Percentiles rank a stretch among this genome's conserved stretches.
These are phyloP conservation scores for Dichomitus squalens DNA, from an alignment of 1,284 basidiomycete species.

Conservation along the genomic window DNA sequence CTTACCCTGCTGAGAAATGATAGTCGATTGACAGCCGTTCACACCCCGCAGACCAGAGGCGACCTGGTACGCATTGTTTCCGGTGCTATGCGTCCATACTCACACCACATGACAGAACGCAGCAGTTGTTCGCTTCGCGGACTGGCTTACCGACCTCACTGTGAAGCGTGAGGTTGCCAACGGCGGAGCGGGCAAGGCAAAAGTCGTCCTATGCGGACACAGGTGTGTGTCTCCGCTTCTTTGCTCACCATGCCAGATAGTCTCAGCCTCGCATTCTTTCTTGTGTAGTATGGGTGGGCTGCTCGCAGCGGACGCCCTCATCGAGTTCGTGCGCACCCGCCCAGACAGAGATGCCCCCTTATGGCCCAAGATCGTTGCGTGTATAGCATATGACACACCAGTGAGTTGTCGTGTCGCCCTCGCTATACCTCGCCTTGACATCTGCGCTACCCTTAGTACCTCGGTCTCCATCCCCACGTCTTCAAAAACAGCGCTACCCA, in stretches of 20 bases:
- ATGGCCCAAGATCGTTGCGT: constrained; percentile 84
- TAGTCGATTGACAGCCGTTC: constrained; percentile 7
- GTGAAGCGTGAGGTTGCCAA: constrained; percentile 78
- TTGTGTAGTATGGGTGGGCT: constrained; percentile 85
- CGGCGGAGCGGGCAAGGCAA: constrained; percentile 77
- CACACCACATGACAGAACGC: constrained; percentile 53
- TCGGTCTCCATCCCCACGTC: constrained; percentile 84
- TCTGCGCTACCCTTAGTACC: constrained; percentile 54
- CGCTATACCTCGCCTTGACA: neutral
- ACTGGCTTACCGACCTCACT: constrained; percentile 85
- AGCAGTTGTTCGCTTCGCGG: constrained; percentile 82
- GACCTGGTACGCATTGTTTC: constrained; percentile 63
- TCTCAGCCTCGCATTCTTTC: neutral
- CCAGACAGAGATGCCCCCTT: constrained; percentile 66
- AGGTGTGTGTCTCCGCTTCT: constrained; percentile 50
- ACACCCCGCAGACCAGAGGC: constrained; percentile 69
- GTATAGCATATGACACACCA: constrained; percentile 90
- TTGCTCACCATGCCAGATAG: neutral
- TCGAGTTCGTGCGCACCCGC: constrained; percentile 69
- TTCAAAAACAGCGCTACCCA: constrained; percentile 87
- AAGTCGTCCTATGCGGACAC: constrained; percentile 89
- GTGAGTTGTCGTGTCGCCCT: constrained; percentile 45
- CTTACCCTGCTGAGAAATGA: neutral
- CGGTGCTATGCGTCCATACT: neutral
- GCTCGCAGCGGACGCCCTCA: constrained; percentile 82